Evolutionary conservation across 768 basidiomycete genomes (phyloP).

Genomic region (Strobilomyces confusus): DNA sequence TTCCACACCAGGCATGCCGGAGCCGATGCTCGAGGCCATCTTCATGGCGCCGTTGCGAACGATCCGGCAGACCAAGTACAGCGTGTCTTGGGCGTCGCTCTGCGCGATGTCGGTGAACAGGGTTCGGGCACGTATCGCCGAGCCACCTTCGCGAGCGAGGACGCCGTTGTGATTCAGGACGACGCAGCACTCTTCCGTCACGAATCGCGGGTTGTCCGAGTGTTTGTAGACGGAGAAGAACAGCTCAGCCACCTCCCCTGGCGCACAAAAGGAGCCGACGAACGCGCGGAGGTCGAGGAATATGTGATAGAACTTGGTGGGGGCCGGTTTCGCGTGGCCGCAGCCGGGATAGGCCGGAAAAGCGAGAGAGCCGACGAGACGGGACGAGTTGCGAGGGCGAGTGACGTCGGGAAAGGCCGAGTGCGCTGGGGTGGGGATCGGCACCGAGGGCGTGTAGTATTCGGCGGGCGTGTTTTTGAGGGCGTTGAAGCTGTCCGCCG

Average conservation of each 20-base stretch:
- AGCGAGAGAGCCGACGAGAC: constrained; percentile 35
- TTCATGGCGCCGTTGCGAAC: constrained; percentile 86
- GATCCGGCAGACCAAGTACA: constrained; percentile 88
- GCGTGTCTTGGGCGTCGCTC: constrained; percentile 79
- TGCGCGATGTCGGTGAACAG: constrained; percentile 87
- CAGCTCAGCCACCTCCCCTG: constrained; percentile 91
- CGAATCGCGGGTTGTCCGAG: constrained; percentile 67
- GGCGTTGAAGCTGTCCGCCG: constrained; percentile 37
- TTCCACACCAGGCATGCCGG: constrained; percentile 36
- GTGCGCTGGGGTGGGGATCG: constrained; percentile 58
- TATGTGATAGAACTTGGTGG: constrained; percentile 82
- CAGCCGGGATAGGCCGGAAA: constrained; percentile 8
- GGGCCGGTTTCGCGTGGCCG: constrained; percentile 32
- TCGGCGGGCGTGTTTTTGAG: constrained; percentile 37
- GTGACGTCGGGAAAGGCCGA: constrained; percentile 64
- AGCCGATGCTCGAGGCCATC: constrained; percentile 54
- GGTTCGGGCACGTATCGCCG: constrained; percentile 61
- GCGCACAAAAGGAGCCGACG: constrained; percentile 82
- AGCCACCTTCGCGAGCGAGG: constrained; percentile 71
- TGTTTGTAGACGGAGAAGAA: constrained; percentile 92
- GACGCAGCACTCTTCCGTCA: constrained; percentile 91
- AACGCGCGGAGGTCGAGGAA: constrained; percentile 90
- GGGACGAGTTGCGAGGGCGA: constrained; percentile 30
- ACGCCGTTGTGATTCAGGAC: constrained; percentile 91
- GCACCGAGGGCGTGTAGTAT: constrained; percentile 37